phyloP scores from a whole-genome alignment of 345 rosid genomes.

The Aethionema arabicum region DNA sequence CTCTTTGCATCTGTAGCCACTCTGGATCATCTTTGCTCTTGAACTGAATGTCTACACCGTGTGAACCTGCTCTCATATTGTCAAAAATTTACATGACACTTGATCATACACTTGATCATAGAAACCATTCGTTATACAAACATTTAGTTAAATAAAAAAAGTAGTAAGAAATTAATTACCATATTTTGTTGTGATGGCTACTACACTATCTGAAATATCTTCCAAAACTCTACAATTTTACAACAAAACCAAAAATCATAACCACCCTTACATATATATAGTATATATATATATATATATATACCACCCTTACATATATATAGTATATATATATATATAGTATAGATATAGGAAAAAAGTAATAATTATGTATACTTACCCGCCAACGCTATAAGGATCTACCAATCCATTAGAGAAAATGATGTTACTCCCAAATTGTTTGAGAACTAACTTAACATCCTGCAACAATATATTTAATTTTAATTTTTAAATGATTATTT shows the following conservation, averaged over 20 bases:
- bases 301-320: too few relatives aligned
- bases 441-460: constrained; percentile 45
- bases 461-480: constrained; percentile 15
- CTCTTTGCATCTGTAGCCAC: constrained; percentile 43
- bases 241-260: neutral
- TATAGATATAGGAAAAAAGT: neutral
- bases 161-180: neutral
- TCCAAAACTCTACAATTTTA: constrained; percentile 40
- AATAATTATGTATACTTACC: constrained; percentile 30
- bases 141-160: neutral
- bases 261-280: neutral
- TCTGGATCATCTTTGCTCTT: constrained; percentile 38
- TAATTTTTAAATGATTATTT: too few relatives aligned
- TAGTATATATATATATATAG: neutral
- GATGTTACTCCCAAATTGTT: constrained; percentile 52
- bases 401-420: constrained; percentile 50
- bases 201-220: constrained; percentile 44
- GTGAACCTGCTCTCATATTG: constrained; percentile 38
- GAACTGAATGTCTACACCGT: constrained; percentile 37
- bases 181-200: constrained; percentile 40
- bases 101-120: too few relatives aligned
- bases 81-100: neutral
- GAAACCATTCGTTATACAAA: neutral
- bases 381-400: constrained; percentile 53
- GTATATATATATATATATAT: too few relatives aligned